Percentiles rank a stretch among this genome's conserved stretches.
These are phyloP conservation scores for Ceratobasidium sp. DNA, from an alignment of 1,284 basidiomycete genomes.

Conservation along the genomic window DNA sequence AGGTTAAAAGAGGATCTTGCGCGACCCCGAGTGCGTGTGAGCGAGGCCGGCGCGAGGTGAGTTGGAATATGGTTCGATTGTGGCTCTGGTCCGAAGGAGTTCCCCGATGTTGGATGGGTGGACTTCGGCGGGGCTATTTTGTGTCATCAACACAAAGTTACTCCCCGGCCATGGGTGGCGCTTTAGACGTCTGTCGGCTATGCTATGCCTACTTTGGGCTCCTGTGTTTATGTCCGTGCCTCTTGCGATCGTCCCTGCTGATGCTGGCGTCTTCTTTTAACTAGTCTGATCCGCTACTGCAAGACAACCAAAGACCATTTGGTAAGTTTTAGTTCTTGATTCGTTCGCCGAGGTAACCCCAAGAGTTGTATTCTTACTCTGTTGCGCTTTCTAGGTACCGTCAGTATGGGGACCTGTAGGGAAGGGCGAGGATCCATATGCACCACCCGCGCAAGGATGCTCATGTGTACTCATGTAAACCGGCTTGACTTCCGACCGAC, in stretches of 20 bases:
- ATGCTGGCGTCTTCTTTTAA: background rate
- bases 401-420: slow-evolving; percentile 94
- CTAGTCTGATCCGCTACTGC: slow-evolving; percentile 90
- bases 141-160: background rate
- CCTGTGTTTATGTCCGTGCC: background rate
- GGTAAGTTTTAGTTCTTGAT: slow-evolving; percentile 65
- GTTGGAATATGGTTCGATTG: slow-evolving; percentile 53
- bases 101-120: background rate
- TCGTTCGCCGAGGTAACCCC: slow-evolving; percentile 13
- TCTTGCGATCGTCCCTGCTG: background rate
- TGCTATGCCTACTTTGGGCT: slow-evolving; percentile 15
- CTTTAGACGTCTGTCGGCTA: slow-evolving; percentile 3
- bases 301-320: slow-evolving; percentile 91
- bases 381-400: slow-evolving; percentile 70
- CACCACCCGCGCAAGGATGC: slow-evolving; percentile 77
- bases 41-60: slow-evolving; percentile 91
- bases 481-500: slow-evolving; percentile 8
- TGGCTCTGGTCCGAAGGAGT: background rate
- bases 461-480: slow-evolving; percentile 68
- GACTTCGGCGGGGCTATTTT: background rate
- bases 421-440: slow-evolving; percentile 91
- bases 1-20: slow-evolving; percentile 91
- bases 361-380: slow-evolving; percentile 48
- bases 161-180: slow-evolving; percentile 26
- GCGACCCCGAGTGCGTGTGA: slow-evolving; percentile 87